A percentile compares a stretch with the other conserved stretches of the same genome.
These are phyloP conservation scores for Letharia lupina DNA, from an alignment of 495 filamentous ascomycete genomes.

Conservation along the genomic window DNA sequence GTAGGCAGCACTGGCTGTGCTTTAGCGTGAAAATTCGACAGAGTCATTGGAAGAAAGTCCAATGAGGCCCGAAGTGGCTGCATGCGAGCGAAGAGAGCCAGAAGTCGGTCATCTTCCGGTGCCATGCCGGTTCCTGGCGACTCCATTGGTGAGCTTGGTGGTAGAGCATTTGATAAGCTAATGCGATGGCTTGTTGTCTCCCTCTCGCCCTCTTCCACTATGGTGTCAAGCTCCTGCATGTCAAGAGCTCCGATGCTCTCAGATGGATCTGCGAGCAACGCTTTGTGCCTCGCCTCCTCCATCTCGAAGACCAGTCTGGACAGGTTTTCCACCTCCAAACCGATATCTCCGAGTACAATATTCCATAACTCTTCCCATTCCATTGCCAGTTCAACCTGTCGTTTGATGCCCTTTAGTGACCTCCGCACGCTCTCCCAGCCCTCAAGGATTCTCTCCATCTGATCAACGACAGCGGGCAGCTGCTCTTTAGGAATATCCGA, in stretches of 20 bases:
- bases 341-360: conserved; percentile 85
- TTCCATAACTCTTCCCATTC: conserved; percentile 98
- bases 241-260: conserved; percentile 56
- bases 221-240: conserved; percentile 84
- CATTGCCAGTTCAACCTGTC: conserved; percentile 91
- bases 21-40: conserved; percentile 72
- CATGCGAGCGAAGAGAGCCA: conserved; percentile 87
- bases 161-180: conserved; percentile 51
- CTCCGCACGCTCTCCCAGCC: conserved; percentile 75
- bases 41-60: conserved; percentile 93
- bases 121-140: conserved; percentile 50
- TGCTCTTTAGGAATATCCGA: conserved; percentile 56
- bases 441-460: conserved; percentile 79
- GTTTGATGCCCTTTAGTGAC: conserved; percentile 68
- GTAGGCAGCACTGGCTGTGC: conserved; percentile 73
- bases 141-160: conserved; percentile 48
- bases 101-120: conserved; percentile 67
- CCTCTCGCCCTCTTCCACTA: conserved; percentile 68
- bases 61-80: conserved; percentile 87
- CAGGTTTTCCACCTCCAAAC: conserved; percentile 78
- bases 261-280: conserved; percentile 46
- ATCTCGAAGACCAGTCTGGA: conserved; percentile 84
- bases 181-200: conserved; percentile 52
- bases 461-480: conserved; percentile 60
- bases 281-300: conserved; percentile 83